Evolutionary conservation across 23 red algal species (phyloP).

Genomic region (Porphyridium purpureum): DNA sequence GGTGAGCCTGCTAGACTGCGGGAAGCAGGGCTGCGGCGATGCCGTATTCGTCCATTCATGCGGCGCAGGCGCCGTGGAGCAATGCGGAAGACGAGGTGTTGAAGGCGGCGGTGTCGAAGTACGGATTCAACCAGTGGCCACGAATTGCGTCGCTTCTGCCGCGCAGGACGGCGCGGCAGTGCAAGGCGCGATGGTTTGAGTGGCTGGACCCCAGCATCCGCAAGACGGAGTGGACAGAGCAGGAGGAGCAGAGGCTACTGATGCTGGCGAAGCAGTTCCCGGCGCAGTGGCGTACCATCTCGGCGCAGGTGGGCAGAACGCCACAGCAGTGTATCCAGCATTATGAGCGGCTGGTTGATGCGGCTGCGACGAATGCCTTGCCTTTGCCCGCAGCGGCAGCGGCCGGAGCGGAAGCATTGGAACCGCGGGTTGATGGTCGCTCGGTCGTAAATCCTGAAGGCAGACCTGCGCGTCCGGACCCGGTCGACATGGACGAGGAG

Average conservation of each 20-base stretch:
- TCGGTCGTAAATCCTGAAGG: slow-evolving; percentile 43
- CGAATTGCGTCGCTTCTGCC: slow-evolving; percentile 66
- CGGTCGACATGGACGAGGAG: slow-evolving; percentile 92
- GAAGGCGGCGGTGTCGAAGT: slow-evolving; percentile 83
- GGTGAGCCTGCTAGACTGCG: too few relatives aligned
- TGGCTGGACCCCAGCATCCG: slow-evolving; percentile 71
- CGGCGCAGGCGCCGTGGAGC: too few relatives aligned
- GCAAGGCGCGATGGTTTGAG: slow-evolving; percentile 78
- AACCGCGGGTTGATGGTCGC: not conserved
- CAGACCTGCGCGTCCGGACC: slow-evolving; percentile 56
- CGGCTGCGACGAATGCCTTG: not conserved
- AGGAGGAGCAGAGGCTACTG: slow-evolving; percentile 77
- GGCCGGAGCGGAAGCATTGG: slow-evolving; percentile 1
- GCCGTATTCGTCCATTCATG: too few relatives aligned
- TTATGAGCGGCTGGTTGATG: slow-evolving; percentile 66
- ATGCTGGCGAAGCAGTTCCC: slow-evolving; percentile 66
- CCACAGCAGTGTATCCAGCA: slow-evolving; percentile 71
- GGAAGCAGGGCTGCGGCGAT: too few relatives aligned
- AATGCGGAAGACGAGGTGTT: slow-evolving; percentile 85
- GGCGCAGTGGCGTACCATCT: slow-evolving; percentile 76
- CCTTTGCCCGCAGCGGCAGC: not conserved
- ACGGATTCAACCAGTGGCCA: slow-evolving; percentile 86
- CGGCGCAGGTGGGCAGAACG: slow-evolving; percentile 67
- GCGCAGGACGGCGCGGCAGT: slow-evolving; percentile 56
- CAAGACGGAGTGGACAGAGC: slow-evolving; percentile 59